These are phyloP conservation scores for Fistulifera pelliculosa DNA, from an alignment of 108 stramenopile species.

Conservation along the genomic window DNA sequence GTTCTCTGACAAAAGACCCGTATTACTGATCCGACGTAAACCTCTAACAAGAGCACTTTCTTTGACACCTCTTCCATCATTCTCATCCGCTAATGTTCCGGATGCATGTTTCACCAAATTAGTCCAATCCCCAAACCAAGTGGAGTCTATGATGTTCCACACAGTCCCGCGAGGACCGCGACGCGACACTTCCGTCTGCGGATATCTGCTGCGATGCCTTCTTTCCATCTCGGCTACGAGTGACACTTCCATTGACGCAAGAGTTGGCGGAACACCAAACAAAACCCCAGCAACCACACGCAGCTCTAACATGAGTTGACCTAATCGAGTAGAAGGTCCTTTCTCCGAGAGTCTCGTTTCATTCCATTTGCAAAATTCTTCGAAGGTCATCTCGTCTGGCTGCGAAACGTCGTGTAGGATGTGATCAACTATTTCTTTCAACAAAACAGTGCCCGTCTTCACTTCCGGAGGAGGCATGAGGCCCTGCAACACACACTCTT, in stretches of 20 bases:
- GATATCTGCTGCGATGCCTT: conserved; percentile 64
- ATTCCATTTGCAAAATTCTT: conserved; percentile 59
- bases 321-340: conserved; percentile 29
- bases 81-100: conserved; percentile 29
- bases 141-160: conserved; percentile 74
- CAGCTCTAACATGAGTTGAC: conserved; percentile 58
- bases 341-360: conserved; percentile 11
- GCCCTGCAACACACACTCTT: conserved; percentile 39
- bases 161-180: conserved; percentile 73
- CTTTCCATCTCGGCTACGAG: conserved; percentile 57
- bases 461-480: conserved; percentile 26
- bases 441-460: conserved; percentile 8
- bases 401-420: conserved; percentile 5
- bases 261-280: conserved; percentile 71
- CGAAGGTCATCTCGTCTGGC: conserved; percentile 21
- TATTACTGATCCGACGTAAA: conserved; percentile 64
- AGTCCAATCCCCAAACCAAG: conserved; percentile 58
- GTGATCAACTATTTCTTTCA: conserved; percentile 29
- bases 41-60: conserved; percentile 17
- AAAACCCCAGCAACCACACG: conserved; percentile 64
- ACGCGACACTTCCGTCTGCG: conserved; percentile 51
- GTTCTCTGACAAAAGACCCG: conserved; percentile 51
- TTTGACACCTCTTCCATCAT: conserved; percentile 19
- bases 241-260: conserved; percentile 46
- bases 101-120: conserved; percentile 28